Evolutionary conservation across 2,329 filamentous ascomycete genomes (phyloP).

Genomic region (Clonostachys rosea): DNA sequence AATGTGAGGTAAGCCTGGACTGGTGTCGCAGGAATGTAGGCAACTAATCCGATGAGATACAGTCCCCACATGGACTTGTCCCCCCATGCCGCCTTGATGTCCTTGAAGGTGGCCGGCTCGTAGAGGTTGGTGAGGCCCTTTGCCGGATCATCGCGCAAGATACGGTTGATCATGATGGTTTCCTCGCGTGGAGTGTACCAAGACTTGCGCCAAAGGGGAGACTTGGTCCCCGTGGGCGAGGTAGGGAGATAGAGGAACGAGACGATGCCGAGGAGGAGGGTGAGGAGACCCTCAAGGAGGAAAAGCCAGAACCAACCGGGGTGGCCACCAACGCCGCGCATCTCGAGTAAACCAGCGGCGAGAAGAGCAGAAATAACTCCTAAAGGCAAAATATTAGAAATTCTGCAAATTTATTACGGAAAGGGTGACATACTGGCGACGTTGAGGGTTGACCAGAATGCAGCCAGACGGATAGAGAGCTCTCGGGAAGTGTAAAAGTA

Average conservation of each 20-base stretch:
- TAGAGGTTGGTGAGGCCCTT: slow-evolving; percentile 39
- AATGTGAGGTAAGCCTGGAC: slow-evolving; percentile 48
- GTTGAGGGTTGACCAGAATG: slow-evolving; percentile 58
- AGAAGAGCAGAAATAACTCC: slow-evolving; percentile 41
- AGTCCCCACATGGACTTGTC: slow-evolving; percentile 44
- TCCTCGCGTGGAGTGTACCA: slow-evolving; percentile 67
- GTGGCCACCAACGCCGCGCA: slow-evolving; percentile 40
- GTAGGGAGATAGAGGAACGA: slow-evolving; percentile 49
- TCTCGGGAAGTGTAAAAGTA: slow-evolving; percentile 71
- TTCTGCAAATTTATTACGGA: slow-evolving; percentile 15
- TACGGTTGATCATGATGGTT: slow-evolving; percentile 63
- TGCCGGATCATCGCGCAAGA: slow-evolving; percentile 48
- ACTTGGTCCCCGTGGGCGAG: slow-evolving; percentile 62
- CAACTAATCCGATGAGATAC: slow-evolving; percentile 41
- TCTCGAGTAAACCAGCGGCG: slow-evolving; percentile 39
- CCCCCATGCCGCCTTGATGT: slow-evolving; percentile 36
- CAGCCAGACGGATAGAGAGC: slow-evolving; percentile 60
- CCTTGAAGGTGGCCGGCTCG: slow-evolving; percentile 32
- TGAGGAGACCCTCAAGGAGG: slow-evolving; percentile 34
- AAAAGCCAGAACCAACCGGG: slow-evolving; percentile 54
- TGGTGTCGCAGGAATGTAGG: slow-evolving; percentile 43
- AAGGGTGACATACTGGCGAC: slow-evolving; percentile 19
- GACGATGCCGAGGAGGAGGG: slow-evolving; percentile 44
- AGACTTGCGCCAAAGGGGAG: slow-evolving; percentile 53
- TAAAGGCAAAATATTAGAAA: slow-evolving; percentile 26